phyloP scores from a whole-genome alignment of 805 yeast genomes.

The Candida patagonica region DNA sequence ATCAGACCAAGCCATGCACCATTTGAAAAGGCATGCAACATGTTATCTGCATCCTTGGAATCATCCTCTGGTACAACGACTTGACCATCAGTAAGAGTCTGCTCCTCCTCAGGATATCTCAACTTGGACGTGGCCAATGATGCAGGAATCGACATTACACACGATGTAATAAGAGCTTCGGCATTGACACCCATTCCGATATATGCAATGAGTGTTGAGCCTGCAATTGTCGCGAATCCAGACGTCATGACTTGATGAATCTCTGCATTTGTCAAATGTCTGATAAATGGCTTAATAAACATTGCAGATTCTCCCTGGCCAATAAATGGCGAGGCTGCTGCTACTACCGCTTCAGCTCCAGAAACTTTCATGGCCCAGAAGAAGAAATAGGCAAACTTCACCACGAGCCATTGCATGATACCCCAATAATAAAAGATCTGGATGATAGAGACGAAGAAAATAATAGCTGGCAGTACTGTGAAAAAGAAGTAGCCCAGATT shows the following conservation, averaged over 20 bases:
- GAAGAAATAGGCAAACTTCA: constrained; percentile 48
- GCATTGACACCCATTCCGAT: constrained; percentile 55
- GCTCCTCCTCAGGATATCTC: constrained; percentile 51
- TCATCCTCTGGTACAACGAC: constrained; percentile 40
- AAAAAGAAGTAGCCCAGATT: constrained; percentile 41
- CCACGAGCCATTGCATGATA: constrained; percentile 49
- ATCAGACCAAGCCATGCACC: constrained; percentile 51
- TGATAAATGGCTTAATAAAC: constrained; percentile 49
- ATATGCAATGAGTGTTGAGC: constrained; percentile 54
- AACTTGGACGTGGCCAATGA: constrained; percentile 52
- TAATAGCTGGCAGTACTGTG: constrained; percentile 51
- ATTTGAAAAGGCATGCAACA: constrained; percentile 47
- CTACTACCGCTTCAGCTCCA: constrained; percentile 58
- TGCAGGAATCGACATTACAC: constrained; percentile 63
- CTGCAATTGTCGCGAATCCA: constrained; percentile 57
- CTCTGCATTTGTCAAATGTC: constrained; percentile 51
- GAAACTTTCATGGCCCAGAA: constrained; percentile 50
- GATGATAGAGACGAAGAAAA: constrained; percentile 54
- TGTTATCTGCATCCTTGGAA: constrained; percentile 37
- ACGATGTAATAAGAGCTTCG: constrained; percentile 54
- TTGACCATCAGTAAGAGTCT: constrained; percentile 41
- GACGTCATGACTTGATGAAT: constrained; percentile 54
- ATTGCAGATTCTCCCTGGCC: constrained; percentile 61
- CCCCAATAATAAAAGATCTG: constrained; percentile 55
- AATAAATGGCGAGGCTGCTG: constrained; percentile 58